phyloP scores from a whole-genome alignment of 2,329 filamentous ascomycete genomes.

The Exophiala phaeomuriformis region DNA sequence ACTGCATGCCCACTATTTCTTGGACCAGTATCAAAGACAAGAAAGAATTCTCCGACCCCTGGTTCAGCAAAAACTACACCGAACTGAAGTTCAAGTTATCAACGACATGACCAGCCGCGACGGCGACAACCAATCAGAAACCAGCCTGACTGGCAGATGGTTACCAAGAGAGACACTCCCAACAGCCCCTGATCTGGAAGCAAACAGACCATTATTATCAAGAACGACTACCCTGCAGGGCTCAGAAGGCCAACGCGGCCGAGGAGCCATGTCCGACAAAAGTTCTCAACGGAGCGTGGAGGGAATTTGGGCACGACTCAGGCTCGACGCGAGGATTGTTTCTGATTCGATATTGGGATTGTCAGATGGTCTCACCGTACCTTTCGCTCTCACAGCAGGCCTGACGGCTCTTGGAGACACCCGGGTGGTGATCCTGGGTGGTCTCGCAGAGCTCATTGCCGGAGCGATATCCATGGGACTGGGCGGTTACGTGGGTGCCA shows the following conservation, averaged over 20 bases:
- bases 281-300: slow-evolving; percentile 1
- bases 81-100: background rate
- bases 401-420: slow-evolving; percentile 56
- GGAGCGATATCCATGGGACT: slow-evolving; percentile 73
- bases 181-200: slow-evolving; percentile 19
- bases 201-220: slow-evolving; percentile 16
- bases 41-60: too few relatives aligned
- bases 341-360: slow-evolving; percentile 65
- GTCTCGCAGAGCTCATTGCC: slow-evolving; percentile 66
- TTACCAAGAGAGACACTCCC: slow-evolving; percentile 14
- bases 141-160: background rate
- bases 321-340: slow-evolving; percentile 17
- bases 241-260: background rate
- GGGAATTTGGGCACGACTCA: slow-evolving; percentile 10
- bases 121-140: background rate
- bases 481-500: slow-evolving; percentile 62
- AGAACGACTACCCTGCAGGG: slow-evolving; percentile 15
- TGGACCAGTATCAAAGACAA: too few relatives aligned
- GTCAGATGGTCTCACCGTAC: slow-evolving; percentile 70
- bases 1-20: too few relatives aligned
- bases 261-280: slow-evolving; percentile 12
- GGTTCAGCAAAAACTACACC: background rate
- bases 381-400: slow-evolving; percentile 70
- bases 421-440: slow-evolving; percentile 62
- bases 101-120: slow-evolving; percentile 2